phyloP scores from a whole-genome alignment of 257 asterid species.

The Nicotiana paniculata region DNA sequence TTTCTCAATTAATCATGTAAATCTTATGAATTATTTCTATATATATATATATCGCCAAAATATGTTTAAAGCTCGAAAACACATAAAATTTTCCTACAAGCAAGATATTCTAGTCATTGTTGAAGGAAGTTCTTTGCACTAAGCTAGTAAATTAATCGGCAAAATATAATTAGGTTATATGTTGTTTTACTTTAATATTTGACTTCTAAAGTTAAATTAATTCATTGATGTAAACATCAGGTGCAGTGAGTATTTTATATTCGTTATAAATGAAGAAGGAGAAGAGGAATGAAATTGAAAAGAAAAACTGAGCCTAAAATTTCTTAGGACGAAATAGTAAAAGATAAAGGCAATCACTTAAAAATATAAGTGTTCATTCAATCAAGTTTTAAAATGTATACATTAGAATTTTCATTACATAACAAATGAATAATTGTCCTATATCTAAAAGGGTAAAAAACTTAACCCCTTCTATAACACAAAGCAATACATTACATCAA shows the following conservation, averaged over 20 bases:
- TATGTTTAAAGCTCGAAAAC: too few relatives aligned
- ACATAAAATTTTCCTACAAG: too few relatives aligned
- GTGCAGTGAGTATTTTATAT: not conserved
- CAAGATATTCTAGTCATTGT: too few relatives aligned
- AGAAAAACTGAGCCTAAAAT: not conserved
- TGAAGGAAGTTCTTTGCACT: too few relatives aligned
- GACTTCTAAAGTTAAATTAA: too few relatives aligned
- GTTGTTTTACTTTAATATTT: too few relatives aligned
- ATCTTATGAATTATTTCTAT: too few relatives aligned
- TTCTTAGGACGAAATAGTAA: not conserved
- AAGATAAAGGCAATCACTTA: not conserved
- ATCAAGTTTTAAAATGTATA: not conserved
- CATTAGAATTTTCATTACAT: not conserved
- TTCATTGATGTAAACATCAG: too few relatives aligned
- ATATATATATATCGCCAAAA: too few relatives aligned
- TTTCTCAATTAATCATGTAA: too few relatives aligned
- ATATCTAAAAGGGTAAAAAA: not conserved
- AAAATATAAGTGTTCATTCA: not conserved
- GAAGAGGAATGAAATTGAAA: not conserved
- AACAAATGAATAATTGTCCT: not conserved
- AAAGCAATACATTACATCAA: not conserved
- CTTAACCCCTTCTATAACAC: not conserved
- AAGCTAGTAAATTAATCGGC: too few relatives aligned
- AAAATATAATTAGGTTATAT: too few relatives aligned
- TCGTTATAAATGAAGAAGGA: not conserved